These are phyloP conservation scores for Trametes elegans DNA, from an alignment of 768 basidiomycete species.

Conservation along the genomic window DNA sequence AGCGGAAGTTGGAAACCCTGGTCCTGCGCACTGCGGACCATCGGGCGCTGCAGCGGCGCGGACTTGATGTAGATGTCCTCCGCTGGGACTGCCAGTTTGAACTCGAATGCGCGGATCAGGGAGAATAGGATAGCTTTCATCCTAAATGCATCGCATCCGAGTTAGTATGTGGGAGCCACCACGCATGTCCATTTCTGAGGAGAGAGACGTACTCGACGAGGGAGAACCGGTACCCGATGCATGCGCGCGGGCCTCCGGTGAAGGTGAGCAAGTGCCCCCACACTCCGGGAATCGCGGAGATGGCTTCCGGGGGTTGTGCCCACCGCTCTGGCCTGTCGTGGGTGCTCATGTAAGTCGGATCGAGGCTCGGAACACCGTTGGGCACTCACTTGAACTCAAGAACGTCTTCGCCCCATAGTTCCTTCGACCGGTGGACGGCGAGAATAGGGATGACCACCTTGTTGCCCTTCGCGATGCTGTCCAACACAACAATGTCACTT, in stretches of 20 bases:
- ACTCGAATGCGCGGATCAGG: slow-evolving; percentile 31
- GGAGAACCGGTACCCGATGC: slow-evolving; percentile 67
- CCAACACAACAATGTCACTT: background rate
- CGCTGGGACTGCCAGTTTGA: slow-evolving; percentile 28
- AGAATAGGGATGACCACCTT: slow-evolving; percentile 49
- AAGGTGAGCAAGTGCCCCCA: slow-evolving; percentile 62
- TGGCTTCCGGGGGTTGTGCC: slow-evolving; percentile 45
- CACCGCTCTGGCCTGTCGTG: slow-evolving; percentile 63
- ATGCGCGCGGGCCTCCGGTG: slow-evolving; percentile 61
- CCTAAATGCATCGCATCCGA: slow-evolving; percentile 1
- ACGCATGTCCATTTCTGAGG: background rate
- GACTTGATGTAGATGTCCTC: slow-evolving; percentile 22
- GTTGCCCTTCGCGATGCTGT: slow-evolving; percentile 28
- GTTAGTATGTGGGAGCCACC: no score
- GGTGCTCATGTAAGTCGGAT: background rate
- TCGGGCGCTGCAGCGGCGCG: slow-evolving; percentile 21
- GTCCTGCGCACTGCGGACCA: slow-evolving; percentile 11
- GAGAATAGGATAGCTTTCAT: slow-evolving; percentile 34
- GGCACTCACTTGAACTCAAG: slow-evolving; percentile 54
- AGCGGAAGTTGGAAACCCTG: slow-evolving; percentile 24
- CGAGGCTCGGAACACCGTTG: no score
- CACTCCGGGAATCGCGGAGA: slow-evolving; percentile 50
- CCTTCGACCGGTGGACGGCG: slow-evolving; percentile 48
- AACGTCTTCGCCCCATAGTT: slow-evolving; percentile 64
- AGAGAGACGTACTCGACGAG: slow-evolving; percentile 44